These are phyloP conservation scores for Lycium barbarum DNA, from an alignment of 257 asterid species.

Conservation along the genomic window DNA sequence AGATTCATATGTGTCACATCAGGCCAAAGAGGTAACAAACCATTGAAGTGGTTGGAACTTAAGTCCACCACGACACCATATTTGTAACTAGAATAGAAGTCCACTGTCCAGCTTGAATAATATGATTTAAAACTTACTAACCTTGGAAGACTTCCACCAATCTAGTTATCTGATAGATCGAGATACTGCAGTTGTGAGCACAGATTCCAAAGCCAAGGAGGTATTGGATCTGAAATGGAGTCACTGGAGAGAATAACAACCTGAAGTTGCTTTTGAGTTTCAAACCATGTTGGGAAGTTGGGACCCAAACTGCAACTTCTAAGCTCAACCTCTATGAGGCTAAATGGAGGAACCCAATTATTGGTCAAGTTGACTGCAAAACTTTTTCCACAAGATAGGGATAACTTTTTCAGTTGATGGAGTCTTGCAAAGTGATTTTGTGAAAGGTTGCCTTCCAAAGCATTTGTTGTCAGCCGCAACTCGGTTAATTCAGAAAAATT, in stretches of 20 bases:
- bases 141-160: conserved; percentile 24
- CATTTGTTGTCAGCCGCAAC: not conserved
- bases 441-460: conserved; percentile 29
- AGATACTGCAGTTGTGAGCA: not conserved
- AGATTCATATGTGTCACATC: conserved; percentile 12
- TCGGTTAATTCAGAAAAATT: not conserved
- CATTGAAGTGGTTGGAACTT: conserved; percentile 16
- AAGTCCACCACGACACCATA: conserved; percentile 21
- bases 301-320: conserved; percentile 38
- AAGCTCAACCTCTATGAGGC: conserved; percentile 26
- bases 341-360: conserved; percentile 43
- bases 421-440: conserved; percentile 36
- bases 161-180: not conserved
- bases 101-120: not conserved
- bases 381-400: conserved; percentile 15
- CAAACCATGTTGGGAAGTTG: conserved; percentile 41
- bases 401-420: conserved; percentile 33
- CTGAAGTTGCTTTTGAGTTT: conserved; percentile 34
- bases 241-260: conserved; percentile 23
- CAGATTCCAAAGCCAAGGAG: conserved; percentile 42
- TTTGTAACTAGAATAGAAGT: conserved; percentile 8
- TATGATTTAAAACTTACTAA: conserved; percentile 15
- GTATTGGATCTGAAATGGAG: conserved; percentile 36
- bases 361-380: conserved; percentile 29
- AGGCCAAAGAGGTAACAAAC: conserved; percentile 28